Conservation (phyloP, 768 basidiomycete genomes). For the Termitomyces eurrhizus region DNA sequence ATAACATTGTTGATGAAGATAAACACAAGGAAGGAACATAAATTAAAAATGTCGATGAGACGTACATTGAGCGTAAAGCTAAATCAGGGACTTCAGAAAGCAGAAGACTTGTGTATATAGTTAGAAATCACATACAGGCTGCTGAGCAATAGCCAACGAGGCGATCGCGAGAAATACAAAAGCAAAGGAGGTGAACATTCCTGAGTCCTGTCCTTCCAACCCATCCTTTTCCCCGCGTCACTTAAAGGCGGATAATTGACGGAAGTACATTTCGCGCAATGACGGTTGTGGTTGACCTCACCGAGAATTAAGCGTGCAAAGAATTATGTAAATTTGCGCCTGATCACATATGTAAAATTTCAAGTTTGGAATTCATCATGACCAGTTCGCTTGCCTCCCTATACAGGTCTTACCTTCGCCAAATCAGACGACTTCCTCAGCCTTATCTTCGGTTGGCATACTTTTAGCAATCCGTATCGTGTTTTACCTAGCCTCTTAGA, state of each 20-base stretch:
- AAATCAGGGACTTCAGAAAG: neutral
- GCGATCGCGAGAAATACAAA: conserved; percentile 8
- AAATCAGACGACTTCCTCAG: conserved; percentile 38
- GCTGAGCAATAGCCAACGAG: conserved; percentile 18
- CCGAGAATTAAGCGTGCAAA: conserved; percentile 5
- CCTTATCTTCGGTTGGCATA: conserved; percentile 37
- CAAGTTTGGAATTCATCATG: neutral
- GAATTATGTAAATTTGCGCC: neutral
- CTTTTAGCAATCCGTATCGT: neutral
- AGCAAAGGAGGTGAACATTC: conserved; percentile 16
- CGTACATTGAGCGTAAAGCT: conserved; percentile 20
- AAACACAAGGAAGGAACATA: neutral
- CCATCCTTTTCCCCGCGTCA: neutral
- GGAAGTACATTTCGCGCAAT: neutral
- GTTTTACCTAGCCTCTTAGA: conserved; percentile 29
- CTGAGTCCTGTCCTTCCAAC: neutral
- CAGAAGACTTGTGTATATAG: neutral
- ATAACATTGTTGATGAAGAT: neutral
- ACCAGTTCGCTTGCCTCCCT: conserved; percentile 24
- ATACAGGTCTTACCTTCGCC: conserved; percentile 39
- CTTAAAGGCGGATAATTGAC: conserved; percentile 4
- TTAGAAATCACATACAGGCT: conserved; percentile 15
- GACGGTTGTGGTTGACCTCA: neutral
- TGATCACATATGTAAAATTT: too few species aligned
- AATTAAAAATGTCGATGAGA: neutral